phyloP scores from a whole-genome alignment of 1,284 basidiomycete species.

The Leccinum idahoense region DNA sequence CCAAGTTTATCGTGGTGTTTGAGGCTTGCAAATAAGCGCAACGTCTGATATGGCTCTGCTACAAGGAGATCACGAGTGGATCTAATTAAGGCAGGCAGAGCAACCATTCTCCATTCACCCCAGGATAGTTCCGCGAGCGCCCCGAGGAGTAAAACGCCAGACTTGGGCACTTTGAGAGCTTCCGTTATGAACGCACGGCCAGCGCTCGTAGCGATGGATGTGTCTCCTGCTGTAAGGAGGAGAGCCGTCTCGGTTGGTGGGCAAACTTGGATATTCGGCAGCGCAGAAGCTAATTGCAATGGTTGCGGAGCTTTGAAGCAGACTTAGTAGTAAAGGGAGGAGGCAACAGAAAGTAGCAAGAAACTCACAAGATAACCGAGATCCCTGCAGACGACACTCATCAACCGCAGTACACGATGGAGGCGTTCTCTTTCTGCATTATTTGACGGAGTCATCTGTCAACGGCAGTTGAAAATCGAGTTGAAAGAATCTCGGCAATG shows the following conservation, averaged over 20 bases:
- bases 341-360: background rate
- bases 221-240: conserved; percentile 56
- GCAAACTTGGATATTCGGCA: conserved; percentile 37
- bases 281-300: conserved; percentile 39
- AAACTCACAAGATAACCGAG: conserved; percentile 51
- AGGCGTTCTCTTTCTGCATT: conserved; percentile 25
- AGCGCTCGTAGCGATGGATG: conserved; percentile 56
- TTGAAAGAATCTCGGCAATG: conserved; percentile 51
- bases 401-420: conserved; percentile 42
- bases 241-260: conserved; percentile 37
- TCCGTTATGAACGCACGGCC: conserved; percentile 57
- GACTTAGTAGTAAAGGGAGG: background rate
- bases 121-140: conserved; percentile 59
- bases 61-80: conserved; percentile 44
- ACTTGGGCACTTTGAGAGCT: conserved; percentile 33
- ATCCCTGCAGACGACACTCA: conserved; percentile 53
- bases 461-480: conserved; percentile 26
- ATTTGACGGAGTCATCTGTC: conserved; percentile 6
- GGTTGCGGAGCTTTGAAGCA: conserved; percentile 43
- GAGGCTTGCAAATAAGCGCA: conserved; percentile 50
- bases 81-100: conserved; percentile 51
- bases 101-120: conserved; percentile 70
- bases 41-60: conserved; percentile 33
- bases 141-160: conserved; percentile 53
- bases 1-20: conserved; percentile 42